These are phyloP conservation scores for Penicillium vulpinum DNA, from an alignment of 2,329 filamentous ascomycete genomes.

Conservation along the genomic window DNA sequence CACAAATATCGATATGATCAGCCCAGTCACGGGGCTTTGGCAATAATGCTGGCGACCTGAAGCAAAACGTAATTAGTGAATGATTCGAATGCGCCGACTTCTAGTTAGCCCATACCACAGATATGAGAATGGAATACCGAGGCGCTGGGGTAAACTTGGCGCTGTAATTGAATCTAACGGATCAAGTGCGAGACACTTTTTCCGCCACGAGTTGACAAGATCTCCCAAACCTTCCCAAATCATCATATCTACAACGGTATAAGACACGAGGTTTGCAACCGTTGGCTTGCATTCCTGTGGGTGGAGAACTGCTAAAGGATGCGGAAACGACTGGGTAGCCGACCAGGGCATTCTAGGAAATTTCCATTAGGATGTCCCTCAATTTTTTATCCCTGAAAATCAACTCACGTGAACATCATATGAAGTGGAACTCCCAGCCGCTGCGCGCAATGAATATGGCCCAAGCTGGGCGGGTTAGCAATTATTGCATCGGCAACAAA, in stretches of 20 bases:
- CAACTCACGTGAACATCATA: constrained; percentile 80
- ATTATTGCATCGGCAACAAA: constrained; percentile 91
- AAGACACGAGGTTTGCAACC: constrained; percentile 81
- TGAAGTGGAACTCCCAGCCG: constrained; percentile 74
- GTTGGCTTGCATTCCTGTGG: constrained; percentile 71
- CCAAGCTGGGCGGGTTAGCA: constrained; percentile 77
- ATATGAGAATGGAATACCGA: constrained; percentile 83
- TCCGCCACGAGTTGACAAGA: constrained; percentile 83
- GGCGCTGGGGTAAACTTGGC: constrained; percentile 72
- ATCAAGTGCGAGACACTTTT: constrained; percentile 71
- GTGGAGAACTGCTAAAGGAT: constrained; percentile 80
- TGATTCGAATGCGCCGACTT: not conserved
- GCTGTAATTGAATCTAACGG: constrained; percentile 79
- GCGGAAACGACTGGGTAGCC: constrained; percentile 79
- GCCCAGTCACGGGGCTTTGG: constrained; percentile 77
- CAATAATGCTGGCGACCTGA: constrained; percentile 70
- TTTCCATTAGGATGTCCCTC: not conserved
- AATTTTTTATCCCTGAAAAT: not conserved
- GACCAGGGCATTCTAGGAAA: constrained; percentile 76
- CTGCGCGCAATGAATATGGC: constrained; percentile 77
- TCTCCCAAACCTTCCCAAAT: constrained; percentile 92
- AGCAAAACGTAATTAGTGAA: constrained; percentile 2
- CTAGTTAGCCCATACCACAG: constrained; percentile 63
- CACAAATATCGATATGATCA: constrained; percentile 68
- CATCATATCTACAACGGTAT: constrained; percentile 84